Conservation (phyloP, 371 early-diverging fungal genomes). For the Cladochytrium tenue region DNA sequence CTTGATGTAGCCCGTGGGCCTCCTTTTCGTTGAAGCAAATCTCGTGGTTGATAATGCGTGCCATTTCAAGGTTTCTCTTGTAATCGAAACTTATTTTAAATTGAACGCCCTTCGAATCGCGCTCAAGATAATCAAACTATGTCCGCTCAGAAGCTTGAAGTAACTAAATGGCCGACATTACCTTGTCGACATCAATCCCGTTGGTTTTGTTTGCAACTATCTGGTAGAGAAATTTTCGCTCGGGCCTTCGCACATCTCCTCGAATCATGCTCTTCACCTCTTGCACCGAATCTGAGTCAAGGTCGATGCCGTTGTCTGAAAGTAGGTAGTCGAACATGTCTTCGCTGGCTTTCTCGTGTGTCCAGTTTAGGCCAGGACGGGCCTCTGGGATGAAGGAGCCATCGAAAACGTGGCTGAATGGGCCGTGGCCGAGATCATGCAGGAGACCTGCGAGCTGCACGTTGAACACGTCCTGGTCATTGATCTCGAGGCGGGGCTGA, state of each 20-base stretch:
- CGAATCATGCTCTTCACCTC: conserved; percentile 83
- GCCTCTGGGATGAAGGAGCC: conserved; percentile 75
- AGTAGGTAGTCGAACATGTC: conserved; percentile 87
- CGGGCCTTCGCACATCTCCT: conserved; percentile 21
- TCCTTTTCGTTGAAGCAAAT: conserved; percentile 77
- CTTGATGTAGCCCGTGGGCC: conserved; percentile 53
- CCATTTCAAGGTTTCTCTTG: conserved; percentile 74
- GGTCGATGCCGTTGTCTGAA: conserved; percentile 76
- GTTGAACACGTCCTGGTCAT: conserved; percentile 76
- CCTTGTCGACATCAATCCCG: conserved; percentile 93
- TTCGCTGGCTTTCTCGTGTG: conserved; percentile 86
- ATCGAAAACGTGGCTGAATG: conserved; percentile 94
- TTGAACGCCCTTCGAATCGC: conserved; percentile 88
- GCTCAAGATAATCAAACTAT: conserved; percentile 86
- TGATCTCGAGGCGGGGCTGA: conserved; percentile 74
- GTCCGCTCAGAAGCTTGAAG: not conserved
- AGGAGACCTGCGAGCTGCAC: conserved; percentile 90
- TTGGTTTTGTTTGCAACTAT: conserved; percentile 94
- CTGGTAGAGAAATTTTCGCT: conserved; percentile 78
- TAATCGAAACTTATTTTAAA: conserved; percentile 80
- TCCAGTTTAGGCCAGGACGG: conserved; percentile 73
- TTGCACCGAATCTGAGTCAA: conserved; percentile 48
- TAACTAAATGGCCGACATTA: not conserved
- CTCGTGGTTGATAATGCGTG: conserved; percentile 84
- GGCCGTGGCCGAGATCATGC: conserved; percentile 95